phyloP scores from a whole-genome alignment of 495 filamentous ascomycete species.

The Podospora anserina region DNA sequence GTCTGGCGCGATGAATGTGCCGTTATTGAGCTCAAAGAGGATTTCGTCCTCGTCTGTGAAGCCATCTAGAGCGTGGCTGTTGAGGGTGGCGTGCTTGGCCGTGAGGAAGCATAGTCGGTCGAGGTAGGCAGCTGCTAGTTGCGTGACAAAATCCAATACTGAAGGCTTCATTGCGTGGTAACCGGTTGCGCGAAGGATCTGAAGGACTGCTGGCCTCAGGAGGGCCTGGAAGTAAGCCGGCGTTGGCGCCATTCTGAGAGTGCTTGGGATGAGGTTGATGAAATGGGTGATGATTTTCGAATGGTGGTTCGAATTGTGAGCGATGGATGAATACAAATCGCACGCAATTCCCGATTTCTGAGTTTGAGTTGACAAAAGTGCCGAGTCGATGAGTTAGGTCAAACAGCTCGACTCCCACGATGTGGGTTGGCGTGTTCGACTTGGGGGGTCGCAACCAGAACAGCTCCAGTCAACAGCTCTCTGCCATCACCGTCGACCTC shows the following conservation, averaged over 20 bases:
- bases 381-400: background rate
- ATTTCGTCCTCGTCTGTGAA: constrained; percentile 33
- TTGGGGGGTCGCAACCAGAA: background rate
- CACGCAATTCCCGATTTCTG: background rate
- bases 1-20: background rate
- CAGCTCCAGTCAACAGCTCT: background rate
- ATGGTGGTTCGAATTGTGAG: background rate
- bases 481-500: background rate
- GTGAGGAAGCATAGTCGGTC: constrained; percentile 63
- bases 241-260: constrained; percentile 39
- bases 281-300: no score
- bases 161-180: constrained; percentile 72
- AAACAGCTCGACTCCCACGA: background rate
- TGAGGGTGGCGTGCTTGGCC: constrained; percentile 53
- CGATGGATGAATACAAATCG: background rate
- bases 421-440: background rate
- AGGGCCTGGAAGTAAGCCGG: constrained; percentile 66
- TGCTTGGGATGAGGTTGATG: background rate
- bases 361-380: background rate
- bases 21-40: constrained; percentile 51
- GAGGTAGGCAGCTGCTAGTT: constrained; percentile 72
- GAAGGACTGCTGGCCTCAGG: constrained; percentile 74
- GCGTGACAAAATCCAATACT: constrained; percentile 73
- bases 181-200: constrained; percentile 82
- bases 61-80: constrained; percentile 28